These are phyloP conservation scores for Fusarium camptoceras DNA, from an alignment of 2,329 filamentous ascomycete genomes.

Conservation along the genomic window DNA sequence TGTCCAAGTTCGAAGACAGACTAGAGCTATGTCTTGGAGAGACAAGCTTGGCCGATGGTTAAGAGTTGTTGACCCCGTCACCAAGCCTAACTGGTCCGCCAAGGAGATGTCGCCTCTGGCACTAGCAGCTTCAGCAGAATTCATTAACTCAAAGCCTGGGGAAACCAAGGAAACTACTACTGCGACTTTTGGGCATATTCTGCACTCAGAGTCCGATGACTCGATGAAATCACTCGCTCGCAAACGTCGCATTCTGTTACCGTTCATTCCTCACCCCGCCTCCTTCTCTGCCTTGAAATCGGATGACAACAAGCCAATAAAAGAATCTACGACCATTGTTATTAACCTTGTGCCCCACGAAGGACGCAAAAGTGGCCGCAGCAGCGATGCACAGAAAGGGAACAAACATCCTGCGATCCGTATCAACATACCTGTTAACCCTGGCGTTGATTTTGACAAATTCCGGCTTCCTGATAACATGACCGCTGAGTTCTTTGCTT, in stretches of 20 bases:
- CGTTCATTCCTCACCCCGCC: conserved; percentile 61
- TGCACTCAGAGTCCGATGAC: conserved; percentile 50
- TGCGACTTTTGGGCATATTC: conserved; percentile 65
- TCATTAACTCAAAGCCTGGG: conserved; percentile 10
- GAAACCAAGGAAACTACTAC: conserved; percentile 44
- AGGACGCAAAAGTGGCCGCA: conserved; percentile 29
- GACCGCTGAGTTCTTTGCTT: conserved; percentile 49
- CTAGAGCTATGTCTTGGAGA: conserved; percentile 51
- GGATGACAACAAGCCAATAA: conserved; percentile 45
- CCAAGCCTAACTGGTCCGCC: conserved; percentile 18
- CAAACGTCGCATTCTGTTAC: conserved; percentile 55
- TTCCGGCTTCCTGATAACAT: conserved; percentile 48
- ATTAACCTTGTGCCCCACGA: conserved; percentile 58
- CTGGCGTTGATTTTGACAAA: conserved; percentile 44
- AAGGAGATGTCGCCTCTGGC: neutral
- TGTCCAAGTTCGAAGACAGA: conserved; percentile 48
- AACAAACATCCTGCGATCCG: conserved; percentile 42
- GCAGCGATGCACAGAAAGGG: neutral
- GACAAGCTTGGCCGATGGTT: conserved; percentile 51
- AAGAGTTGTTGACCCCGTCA: conserved; percentile 44
- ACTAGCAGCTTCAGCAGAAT: conserved; percentile 1
- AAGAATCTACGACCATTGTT: conserved; percentile 53
- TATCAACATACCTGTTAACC: conserved; percentile 49
- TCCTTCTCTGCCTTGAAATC: conserved; percentile 54
- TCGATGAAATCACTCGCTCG: conserved; percentile 8